Evolutionary conservation across 2,329 filamentous ascomycete species (phyloP), one percentile per base, ranked within the genome.

Genomic region (Epichloe festucae): DNA sequence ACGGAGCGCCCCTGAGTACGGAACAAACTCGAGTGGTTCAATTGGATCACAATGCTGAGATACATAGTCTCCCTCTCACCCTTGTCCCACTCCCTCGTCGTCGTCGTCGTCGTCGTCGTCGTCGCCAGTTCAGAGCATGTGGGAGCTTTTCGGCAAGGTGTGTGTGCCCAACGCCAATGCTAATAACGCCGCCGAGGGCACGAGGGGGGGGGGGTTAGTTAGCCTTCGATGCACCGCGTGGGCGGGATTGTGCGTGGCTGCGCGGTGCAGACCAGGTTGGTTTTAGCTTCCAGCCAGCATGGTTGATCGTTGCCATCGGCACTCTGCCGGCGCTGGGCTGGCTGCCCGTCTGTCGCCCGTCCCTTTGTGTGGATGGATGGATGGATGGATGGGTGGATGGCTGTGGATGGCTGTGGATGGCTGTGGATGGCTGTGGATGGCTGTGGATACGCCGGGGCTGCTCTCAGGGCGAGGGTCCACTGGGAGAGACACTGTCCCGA

Each of bases 291-390:
- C 36, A 17, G 39, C 34, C 44, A 36, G 6, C 23, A 23, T 23
- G 48, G 38, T 34, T 21, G 31, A 23, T 23, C 50, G 38, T 23
- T 21, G 31, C 35, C 49, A 53, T 50, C 52, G 52, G 49, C 45
- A 51, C 49, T 53, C 49, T 53, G 21, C 52, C 46, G 49, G 46
- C 36, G 36, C 40, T 53, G 12, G 7, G 36, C 40, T 53, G 12
- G 7, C 15, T 14, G 36, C 36, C 17, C 50, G 31, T 4, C 23
- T 44, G 15, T 19, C 34, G 23, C 14, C 50, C 40, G 38, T 49
- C 40, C 31, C 21, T 31, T 35, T 43, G 34, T 23, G 23, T 23
- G 23, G 23, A 23, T 23, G 23, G 23, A 6, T 27, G 23, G 23
- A 23, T 23, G 23, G 6, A 0, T 27, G 2, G 19, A 19, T 47